Evolutionary conservation across 2,329 filamentous ascomycete genomes (phyloP).

Genomic region (Fusarium multiceps): DNA sequence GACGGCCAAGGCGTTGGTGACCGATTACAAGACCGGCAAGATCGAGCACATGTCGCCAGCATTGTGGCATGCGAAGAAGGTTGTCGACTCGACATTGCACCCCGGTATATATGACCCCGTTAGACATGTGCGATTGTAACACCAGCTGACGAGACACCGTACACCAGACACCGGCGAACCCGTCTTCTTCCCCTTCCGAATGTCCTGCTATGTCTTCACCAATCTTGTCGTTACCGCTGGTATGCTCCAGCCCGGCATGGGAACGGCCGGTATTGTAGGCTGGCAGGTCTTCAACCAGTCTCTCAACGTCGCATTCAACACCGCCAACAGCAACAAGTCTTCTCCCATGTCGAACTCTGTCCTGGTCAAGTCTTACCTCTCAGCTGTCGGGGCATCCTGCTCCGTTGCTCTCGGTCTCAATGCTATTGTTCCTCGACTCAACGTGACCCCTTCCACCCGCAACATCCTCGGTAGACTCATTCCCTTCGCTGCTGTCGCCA

Average conservation of each 20-base stretch:
- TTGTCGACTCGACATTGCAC: conserved; percentile 95
- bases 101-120: conserved; percentile 72
- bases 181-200: conserved; percentile 94
- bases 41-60: conserved; percentile 85
- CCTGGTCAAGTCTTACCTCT: conserved; percentile 87
- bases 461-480: conserved; percentile 87
- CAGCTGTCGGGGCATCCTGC: conserved; percentile 93
- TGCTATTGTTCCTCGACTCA: conserved; percentile 85
- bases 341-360: conserved; percentile 84
- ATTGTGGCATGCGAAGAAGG: conserved; percentile 95
- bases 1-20: conserved; percentile 83
- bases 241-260: conserved; percentile 92
- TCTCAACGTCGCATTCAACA: conserved; percentile 98
- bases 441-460: conserved; percentile 79
- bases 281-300: conserved; percentile 99
- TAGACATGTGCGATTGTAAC: background rate
- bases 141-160: conserved; percentile 20
- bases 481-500: conserved; percentile 94
- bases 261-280: conserved; percentile 83
- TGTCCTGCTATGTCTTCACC: conserved; percentile 94
- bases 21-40: conserved; percentile 87
- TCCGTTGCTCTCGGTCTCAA: conserved; percentile 94
- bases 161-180: conserved; percentile 87
- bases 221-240: conserved; percentile 95
- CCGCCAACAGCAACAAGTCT: conserved; percentile 97